Evolutionary conservation across 257 asterid genomes (phyloP).

Genomic region (Gentiana macrophylla): DNA sequence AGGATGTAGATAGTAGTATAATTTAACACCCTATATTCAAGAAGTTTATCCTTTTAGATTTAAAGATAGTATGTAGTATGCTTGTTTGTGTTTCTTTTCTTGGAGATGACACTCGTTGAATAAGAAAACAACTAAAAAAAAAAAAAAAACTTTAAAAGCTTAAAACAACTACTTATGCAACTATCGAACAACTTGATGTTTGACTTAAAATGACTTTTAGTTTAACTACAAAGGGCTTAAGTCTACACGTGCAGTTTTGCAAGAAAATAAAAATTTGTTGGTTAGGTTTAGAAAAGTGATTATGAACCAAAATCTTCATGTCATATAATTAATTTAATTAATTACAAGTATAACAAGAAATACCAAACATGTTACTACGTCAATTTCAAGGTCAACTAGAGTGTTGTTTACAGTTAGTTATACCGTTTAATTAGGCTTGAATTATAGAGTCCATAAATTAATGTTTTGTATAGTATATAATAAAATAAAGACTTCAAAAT

Average conservation of each 20-base stretch:
- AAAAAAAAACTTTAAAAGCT: background rate
- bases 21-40: too few species aligned
- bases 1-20: too few species aligned
- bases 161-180: background rate
- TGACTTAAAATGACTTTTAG: background rate
- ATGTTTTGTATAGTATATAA: background rate
- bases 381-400: background rate
- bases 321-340: background rate
- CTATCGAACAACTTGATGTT: background rate
- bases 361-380: background rate
- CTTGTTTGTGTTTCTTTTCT: too few species aligned
- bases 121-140: background rate
- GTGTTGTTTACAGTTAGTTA: background rate
- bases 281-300: slow-evolving; percentile 19
- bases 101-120: background rate
- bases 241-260: slow-evolving; percentile 8
- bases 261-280: slow-evolving; percentile 6
- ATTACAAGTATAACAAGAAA: slow-evolving; percentile 4
- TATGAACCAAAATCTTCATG: slow-evolving; percentile 8
- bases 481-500: background rate
- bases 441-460: background rate
- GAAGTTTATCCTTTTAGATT: too few species aligned
- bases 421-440: slow-evolving; percentile 7
- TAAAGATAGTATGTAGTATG: too few species aligned
- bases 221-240: background rate